A percentile compares a stretch with the other conserved stretches of the same genome.
Conservation (phyloP, 2,329 filamentous ascomycete species). For the Cladosporium sp. region DNA sequence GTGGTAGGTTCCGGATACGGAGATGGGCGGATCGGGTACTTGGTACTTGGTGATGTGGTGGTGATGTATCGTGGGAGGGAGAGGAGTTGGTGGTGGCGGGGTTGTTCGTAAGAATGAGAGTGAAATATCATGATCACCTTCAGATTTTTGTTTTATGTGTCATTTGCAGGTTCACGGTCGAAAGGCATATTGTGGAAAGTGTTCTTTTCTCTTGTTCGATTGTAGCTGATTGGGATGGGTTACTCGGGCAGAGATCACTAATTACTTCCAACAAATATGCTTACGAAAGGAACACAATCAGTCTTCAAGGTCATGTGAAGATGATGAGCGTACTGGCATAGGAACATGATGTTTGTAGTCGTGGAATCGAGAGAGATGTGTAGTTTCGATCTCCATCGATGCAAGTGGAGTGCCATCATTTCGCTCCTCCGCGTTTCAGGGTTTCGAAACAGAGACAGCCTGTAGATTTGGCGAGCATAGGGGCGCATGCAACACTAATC, state of each 20-base stretch:
- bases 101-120: not conserved
- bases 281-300: not conserved
- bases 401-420: not conserved
- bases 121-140: not conserved
- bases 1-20: not conserved
- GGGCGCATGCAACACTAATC: conserved; percentile 3
- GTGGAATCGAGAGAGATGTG: not conserved
- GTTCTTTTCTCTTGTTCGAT: not conserved
- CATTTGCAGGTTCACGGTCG: not conserved
- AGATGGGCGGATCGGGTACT: not conserved
- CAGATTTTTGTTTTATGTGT: not conserved
- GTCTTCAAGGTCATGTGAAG: not conserved
- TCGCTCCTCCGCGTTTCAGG: conserved; percentile 10
- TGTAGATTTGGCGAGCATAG: conserved; percentile 13
- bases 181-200: not conserved
- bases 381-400: not conserved
- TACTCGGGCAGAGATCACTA: not conserved
- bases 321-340: not conserved
- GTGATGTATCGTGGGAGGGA: not conserved
- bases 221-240: not conserved
- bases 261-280: not conserved
- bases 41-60: not conserved
- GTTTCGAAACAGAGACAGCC: conserved; percentile 3
- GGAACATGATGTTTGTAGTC: not conserved
- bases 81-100: not conserved